Conservation (phyloP, 148 eudicot species). For the Chenopodium album region DNA sequence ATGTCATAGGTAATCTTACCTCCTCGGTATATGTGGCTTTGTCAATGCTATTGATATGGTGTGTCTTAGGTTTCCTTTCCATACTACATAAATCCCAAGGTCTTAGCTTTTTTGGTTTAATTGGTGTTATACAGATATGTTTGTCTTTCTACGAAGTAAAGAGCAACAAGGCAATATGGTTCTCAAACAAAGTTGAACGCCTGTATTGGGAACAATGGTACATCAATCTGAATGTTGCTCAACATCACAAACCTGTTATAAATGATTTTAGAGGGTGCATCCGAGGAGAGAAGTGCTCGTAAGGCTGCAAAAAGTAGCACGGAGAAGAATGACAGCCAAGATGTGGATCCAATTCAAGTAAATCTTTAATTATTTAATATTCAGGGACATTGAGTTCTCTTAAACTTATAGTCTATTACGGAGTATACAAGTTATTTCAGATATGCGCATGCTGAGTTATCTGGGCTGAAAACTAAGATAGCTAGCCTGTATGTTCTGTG, state of each 20-base stretch:
- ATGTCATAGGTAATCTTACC: not conserved
- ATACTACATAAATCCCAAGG: not conserved
- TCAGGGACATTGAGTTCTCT: too few species aligned
- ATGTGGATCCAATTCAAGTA: too few species aligned
- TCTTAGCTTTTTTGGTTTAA: not conserved
- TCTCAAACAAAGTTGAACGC: constrained; percentile 84
- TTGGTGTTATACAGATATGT: constrained; percentile 59
- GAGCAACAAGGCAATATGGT: constrained; percentile 85
- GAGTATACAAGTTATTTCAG: too few species aligned
- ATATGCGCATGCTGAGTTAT: too few species aligned
- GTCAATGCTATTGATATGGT: not conserved
- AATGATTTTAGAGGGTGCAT: constrained; percentile 47
- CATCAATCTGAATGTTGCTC: constrained; percentile 82
- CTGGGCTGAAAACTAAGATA: too few species aligned
- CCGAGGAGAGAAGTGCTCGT: constrained; percentile 65
- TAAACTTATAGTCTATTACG: too few species aligned
- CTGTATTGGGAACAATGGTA: constrained; percentile 95
- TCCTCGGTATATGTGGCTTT: not conserved
- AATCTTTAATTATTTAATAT: too few species aligned
- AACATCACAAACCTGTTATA: constrained; percentile 46
- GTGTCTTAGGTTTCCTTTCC: not conserved
- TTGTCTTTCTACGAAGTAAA: constrained; percentile 89
- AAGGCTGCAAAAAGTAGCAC: constrained; percentile 41
- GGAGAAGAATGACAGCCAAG: too few species aligned
- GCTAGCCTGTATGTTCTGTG: too few species aligned